A percentile compares a stretch with the other conserved stretches of the same genome.
Evolutionary conservation across 768 basidiomycete genomes (phyloP).

Genomic region (Mycena vulgaris): DNA sequence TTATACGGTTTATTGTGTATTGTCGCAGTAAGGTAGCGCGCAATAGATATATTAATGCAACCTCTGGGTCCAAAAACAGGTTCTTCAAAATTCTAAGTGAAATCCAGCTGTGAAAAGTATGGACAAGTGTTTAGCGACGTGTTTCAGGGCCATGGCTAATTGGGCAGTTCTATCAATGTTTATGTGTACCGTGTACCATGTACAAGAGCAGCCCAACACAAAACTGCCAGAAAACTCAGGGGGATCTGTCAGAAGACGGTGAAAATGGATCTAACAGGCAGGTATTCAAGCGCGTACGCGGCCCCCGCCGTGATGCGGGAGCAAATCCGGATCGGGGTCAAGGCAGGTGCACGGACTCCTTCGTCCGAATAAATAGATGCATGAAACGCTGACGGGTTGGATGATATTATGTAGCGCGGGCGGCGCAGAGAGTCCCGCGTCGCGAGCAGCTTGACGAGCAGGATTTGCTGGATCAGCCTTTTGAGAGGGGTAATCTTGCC

Average conservation of each 20-base stretch:
- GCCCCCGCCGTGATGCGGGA: no score
- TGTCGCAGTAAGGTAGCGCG: background rate
- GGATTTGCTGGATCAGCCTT: no score
- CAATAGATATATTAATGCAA: slow-evolving; percentile 1
- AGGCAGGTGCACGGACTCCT: no score
- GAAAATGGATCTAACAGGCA: background rate
- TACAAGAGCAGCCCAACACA: slow-evolving; percentile 5
- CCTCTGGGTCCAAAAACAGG: background rate
- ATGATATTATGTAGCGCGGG: no score
- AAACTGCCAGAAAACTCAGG: slow-evolving; percentile 2
- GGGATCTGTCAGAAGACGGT: background rate
- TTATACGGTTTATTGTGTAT: slow-evolving; percentile 4
- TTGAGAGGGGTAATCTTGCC: no score
- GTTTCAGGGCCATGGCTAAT: background rate
- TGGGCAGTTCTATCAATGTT: slow-evolving; percentile 4
- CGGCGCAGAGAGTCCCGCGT: no score
- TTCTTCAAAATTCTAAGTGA: background rate
- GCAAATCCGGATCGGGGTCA: no score
- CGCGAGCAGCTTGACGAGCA: no score
- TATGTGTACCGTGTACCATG: slow-evolving; percentile 2
- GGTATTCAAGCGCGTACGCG: no score
- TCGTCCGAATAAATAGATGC: no score
- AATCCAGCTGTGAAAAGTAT: background rate
- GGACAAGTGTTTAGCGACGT: slow-evolving; percentile 3
- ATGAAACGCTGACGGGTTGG: no score